Evolutionary conservation across 2,329 filamentous ascomycete genomes (phyloP), one percentile per base, ranked within the genome.

Genomic region (Microcera coccophila): DNA sequence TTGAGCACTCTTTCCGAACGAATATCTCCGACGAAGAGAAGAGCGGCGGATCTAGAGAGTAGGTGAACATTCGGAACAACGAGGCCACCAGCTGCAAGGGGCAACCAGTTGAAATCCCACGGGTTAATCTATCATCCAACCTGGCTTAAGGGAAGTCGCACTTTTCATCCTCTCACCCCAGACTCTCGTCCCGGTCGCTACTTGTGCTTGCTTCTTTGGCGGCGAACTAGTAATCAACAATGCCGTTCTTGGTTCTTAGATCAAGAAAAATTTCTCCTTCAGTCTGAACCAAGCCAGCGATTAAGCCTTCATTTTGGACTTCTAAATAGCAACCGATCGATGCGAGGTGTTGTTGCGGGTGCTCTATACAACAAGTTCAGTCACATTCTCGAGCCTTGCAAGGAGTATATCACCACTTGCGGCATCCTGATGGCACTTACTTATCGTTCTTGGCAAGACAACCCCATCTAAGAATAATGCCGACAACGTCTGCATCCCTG

Each of bases 241-340:
- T 69, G 67, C 75, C 4, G 66, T 81, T 32, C 72, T 84, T 18
- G 71, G 73, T 36, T 65, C 75, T 2, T 83, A 80, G 69, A 81
- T 81, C 65, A 65, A 73, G 52, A 71, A 73, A 55, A 80, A 79
- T 66, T 82, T 81, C 60, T 76, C 78, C n/a, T 70, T 82, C 2
- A 68, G 70, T 15, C 74, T 82, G 62, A 80, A 79, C 2, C 63
- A 66, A 12, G 73, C 78, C 0, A 73, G 78, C 49, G 74, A 76
- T 62, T 80, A 82, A 75, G 84, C 84, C 12, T 63, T 85, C 51
- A 86, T 87, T 72, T 87, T 61, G 85, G 84, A 19, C 81, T 89
- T 41, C 74, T 88, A 52, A 89, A 89, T 69, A 61, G 82, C 41
- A 82, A 79, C 29, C 74, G 85, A 2, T 84, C 85, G 0, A 63